phyloP scores from a whole-genome alignment of 2,329 filamentous ascomycete species.

The Penicillium hesseltinei region DNA sequence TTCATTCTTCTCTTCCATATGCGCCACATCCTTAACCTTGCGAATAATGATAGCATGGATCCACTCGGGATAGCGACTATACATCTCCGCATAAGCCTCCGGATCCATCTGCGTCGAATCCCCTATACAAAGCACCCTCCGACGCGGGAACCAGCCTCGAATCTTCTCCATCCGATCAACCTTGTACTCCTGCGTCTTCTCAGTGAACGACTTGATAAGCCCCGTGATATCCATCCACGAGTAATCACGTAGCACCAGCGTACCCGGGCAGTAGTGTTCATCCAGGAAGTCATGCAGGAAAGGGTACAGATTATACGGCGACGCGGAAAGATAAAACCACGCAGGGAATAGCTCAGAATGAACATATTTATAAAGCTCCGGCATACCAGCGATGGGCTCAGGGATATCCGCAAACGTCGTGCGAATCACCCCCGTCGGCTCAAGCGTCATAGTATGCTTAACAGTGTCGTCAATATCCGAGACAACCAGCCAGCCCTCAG shows the following conservation, averaged over 20 bases:
- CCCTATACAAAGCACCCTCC: slow-evolving; percentile 79
- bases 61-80: slow-evolving; percentile 67
- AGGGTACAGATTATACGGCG: slow-evolving; percentile 89
- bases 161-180: slow-evolving; percentile 75
- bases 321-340: slow-evolving; percentile 92
- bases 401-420: slow-evolving; percentile 80
- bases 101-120: slow-evolving; percentile 92
- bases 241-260: slow-evolving; percentile 78
- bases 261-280: slow-evolving; percentile 70
- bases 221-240: slow-evolving; percentile 83
- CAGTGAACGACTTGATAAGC: slow-evolving; percentile 73
- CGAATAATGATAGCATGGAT: slow-evolving; percentile 81
- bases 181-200: slow-evolving; percentile 84
- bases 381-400: slow-evolving; percentile 73
- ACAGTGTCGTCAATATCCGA: slow-evolving; percentile 95
- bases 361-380: slow-evolving; percentile 72
- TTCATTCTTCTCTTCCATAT: slow-evolving; percentile 72
- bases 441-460: slow-evolving; percentile 81
- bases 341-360: slow-evolving; percentile 60
- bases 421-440: slow-evolving; percentile 74
- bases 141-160: slow-evolving; percentile 71
- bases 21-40: slow-evolving; percentile 73
- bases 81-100: slow-evolving; percentile 82
- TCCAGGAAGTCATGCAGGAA: slow-evolving; percentile 76
- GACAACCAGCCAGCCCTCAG: slow-evolving; percentile 79